A percentile compares a stretch with the other conserved stretches of the same genome.
phyloP scores from a whole-genome alignment of 768 basidiomycete species.

The Serendipita sp. region DNA sequence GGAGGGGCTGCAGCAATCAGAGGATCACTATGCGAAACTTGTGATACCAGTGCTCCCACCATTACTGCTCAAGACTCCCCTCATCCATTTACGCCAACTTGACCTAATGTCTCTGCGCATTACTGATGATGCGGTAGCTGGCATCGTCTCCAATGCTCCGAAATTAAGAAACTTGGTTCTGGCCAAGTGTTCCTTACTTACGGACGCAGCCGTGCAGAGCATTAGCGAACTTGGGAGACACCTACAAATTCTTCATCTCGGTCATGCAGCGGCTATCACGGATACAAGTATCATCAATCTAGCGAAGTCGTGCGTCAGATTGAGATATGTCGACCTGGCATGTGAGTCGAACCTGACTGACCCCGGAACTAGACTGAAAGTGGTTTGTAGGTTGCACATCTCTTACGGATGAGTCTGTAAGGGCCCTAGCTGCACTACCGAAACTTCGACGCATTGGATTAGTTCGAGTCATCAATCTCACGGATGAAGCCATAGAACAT shows the following conservation, averaged over 20 bases:
- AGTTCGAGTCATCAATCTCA: conserved; percentile 81
- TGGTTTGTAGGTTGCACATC: conserved; percentile 52
- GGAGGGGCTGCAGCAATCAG: conserved; percentile 29
- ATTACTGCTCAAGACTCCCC: conserved; percentile 42
- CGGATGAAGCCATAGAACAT: conserved; percentile 83
- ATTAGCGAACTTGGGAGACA: conserved; percentile 82
- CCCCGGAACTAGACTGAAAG: conserved; percentile 11
- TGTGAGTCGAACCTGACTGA: conserved; percentile 35
- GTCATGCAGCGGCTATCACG: conserved; percentile 67
- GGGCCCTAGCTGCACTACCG: conserved; percentile 72
- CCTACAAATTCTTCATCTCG: conserved; percentile 87
- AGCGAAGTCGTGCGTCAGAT: conserved; percentile 70
- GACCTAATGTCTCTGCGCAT: conserved; percentile 79
- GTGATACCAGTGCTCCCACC: conserved; percentile 38
- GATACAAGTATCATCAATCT: conserved; percentile 74
- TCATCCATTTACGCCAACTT: conserved; percentile 82
- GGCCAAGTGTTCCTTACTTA: conserved; percentile 66
- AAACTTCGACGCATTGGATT: conserved; percentile 90
- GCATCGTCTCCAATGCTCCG: conserved; percentile 63
- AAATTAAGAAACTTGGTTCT: conserved; percentile 76
- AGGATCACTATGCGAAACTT: conserved; percentile 29
- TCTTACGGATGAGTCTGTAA: conserved; percentile 86
- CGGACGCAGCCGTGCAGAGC: conserved; percentile 66
- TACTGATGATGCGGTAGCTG: conserved; percentile 58
- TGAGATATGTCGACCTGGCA: conserved; percentile 93